Evolutionary conservation across 2,329 filamentous ascomycete genomes (phyloP).

Genomic region (Blastomyces percursus): DNA sequence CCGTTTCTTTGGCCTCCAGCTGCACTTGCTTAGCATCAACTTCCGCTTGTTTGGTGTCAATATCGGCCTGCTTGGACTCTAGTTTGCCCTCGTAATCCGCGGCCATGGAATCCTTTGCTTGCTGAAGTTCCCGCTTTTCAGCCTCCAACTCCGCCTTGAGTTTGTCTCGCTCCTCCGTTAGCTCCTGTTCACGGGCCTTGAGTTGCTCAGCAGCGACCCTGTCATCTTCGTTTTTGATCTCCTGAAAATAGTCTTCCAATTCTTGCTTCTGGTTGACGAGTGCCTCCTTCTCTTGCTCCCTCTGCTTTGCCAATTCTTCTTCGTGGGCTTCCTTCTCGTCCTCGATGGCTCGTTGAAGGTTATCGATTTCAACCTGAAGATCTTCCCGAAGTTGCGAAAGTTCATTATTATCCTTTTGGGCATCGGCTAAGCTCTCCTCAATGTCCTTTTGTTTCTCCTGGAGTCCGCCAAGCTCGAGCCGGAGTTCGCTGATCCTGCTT

Average conservation of each 20-base stretch:
- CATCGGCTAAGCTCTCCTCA: slow-evolving; percentile 36
- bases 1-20: slow-evolving; percentile 20
- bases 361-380: slow-evolving; percentile 32
- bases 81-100: slow-evolving; percentile 26
- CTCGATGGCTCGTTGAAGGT: slow-evolving; percentile 29
- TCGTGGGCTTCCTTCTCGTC: slow-evolving; percentile 29
- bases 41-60: slow-evolving; percentile 24
- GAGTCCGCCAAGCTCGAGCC: slow-evolving; percentile 41
- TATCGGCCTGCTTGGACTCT: slow-evolving; percentile 19
- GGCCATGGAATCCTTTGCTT: slow-evolving; percentile 27
- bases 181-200: slow-evolving; percentile 33
- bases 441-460: slow-evolving; percentile 45
- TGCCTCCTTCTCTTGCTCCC: slow-evolving; percentile 30
- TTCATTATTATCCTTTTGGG: slow-evolving; percentile 35
- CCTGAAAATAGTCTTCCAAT: slow-evolving; percentile 39
- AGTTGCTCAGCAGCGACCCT: slow-evolving; percentile 28
- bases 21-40: slow-evolving; percentile 27
- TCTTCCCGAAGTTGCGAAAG: slow-evolving; percentile 37
- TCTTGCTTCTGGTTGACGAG: slow-evolving; percentile 36
- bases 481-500: slow-evolving; percentile 38
- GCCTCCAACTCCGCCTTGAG: slow-evolving; percentile 27
- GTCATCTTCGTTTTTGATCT: slow-evolving; percentile 35
- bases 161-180: slow-evolving; percentile 30
- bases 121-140: slow-evolving; percentile 30
- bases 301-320: slow-evolving; percentile 36